Evolutionary conservation across 2,329 filamentous ascomycete genomes (phyloP), one percentile per base, ranked within the genome.

Genomic region (Fusarium sp.): DNA sequence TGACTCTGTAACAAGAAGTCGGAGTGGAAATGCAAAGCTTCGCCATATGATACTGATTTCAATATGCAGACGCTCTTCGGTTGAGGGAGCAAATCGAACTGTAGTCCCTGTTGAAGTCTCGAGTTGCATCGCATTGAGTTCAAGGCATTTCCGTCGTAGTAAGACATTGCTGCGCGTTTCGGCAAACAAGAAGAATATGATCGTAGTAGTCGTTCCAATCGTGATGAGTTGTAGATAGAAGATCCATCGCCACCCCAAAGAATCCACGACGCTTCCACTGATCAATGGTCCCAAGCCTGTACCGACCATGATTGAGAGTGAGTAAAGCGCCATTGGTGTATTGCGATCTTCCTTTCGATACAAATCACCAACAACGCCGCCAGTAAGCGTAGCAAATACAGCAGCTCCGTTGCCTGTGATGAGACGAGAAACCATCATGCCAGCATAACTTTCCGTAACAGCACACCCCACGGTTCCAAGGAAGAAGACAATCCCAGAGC

Each of bases 161-260:
- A 92, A 79, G 0, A 92, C 89, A 20, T 87, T 89, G 18, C 89
- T 89, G n/a, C 90, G 81, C 0, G 91, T 92, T 75, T 93, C 91
- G 39, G 86, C 85, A 76, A 92, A 90, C 67, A 88, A 86, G 46
- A 91, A 67, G 46, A 84, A 83, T 23, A 91, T 83, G 4, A 86
- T 71, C 1, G 83, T 69, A 5, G 91, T 87, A n/a, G 90, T 80
- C 0, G 83, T 71, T 1, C 82, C 87, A 21, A 86, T 83, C 7
- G 84, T 80, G 24, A 92, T 91, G 18, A 88, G 82, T 67, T 92
- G 90, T 2, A 89, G 76, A 74, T 89, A 91, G 75, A 91, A 92
- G 7, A 92, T 86, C 89, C 90, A 92, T 28, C 88, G 80, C 88
- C 89, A 92, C 3, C 80, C 83, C 0, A 83, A 81, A 47, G 86